Evolutionary conservation across 176 grass and related monocot species (phyloP).

Genomic region (Juncus inflexus): DNA sequence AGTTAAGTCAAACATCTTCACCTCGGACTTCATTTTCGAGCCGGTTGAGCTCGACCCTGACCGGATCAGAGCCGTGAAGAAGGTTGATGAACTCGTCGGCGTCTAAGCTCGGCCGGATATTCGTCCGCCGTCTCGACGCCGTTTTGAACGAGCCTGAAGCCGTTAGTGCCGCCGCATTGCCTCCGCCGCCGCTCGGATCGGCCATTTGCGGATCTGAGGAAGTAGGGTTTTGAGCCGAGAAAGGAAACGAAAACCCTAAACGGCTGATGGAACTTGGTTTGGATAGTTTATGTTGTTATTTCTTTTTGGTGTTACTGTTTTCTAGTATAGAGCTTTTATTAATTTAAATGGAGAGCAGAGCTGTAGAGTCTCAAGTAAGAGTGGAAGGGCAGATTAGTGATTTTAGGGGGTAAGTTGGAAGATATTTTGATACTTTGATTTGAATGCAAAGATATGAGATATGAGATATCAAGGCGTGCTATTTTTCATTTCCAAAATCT

Average conservation of each 20-base stretch:
- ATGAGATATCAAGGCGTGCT: not conserved
- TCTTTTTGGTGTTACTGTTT: conserved; percentile 24
- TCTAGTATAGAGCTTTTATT: conserved; percentile 19
- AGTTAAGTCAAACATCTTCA: conserved; percentile 31
- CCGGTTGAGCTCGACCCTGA: conserved; percentile 91
- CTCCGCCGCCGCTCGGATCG: conserved; percentile 38
- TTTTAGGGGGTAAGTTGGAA: not conserved
- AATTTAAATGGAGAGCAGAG: conserved; percentile 18
- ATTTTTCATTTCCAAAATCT: too few relatives aligned
- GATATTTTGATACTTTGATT: not conserved
- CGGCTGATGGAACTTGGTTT: not conserved
- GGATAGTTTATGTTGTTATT: not conserved
- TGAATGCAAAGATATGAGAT: not conserved
- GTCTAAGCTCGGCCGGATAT: conserved; percentile 77
- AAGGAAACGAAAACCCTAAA: conserved; percentile 67
- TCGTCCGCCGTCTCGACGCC: conserved; percentile 41
- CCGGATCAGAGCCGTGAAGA: conserved; percentile 98
- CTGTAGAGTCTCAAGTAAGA: not conserved
- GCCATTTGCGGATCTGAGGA: conserved; percentile 44
- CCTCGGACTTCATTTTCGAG: conserved; percentile 95
- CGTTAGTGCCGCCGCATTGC: conserved; percentile 29
- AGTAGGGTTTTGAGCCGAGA: conserved; percentile 13
- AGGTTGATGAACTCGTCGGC: conserved; percentile 94
- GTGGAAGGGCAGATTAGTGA: conserved; percentile 8
- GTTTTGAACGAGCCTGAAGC: conserved; percentile 41